Base-by-base conservation (phyloP, 768 basidiomycete species). In the Naganishia friedmannii region DNA sequence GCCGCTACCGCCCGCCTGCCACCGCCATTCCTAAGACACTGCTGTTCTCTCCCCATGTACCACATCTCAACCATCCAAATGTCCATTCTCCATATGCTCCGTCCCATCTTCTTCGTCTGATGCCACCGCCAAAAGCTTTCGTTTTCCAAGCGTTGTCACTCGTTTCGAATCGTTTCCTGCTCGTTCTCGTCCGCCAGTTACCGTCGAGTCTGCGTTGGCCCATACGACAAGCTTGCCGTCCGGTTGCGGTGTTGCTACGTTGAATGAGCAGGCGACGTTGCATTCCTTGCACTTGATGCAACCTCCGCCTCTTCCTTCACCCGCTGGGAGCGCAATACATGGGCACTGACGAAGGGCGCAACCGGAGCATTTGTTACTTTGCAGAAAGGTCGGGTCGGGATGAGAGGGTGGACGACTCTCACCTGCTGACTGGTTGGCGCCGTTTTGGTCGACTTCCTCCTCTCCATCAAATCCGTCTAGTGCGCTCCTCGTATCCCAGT, bases 211-310 rank as follows among this genome's bases (percentile, higher is more conserved):
- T 29, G 60, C 60, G 39, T 63, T 42, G 60, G 60, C 60, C 60
- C 60, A 63, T 39, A 63, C 60, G 29, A 63, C 37, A 8, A 26
- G 39, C 26, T 63, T 45, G 21, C 60, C 60, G 39, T 63, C 60
- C 23, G 60, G 37, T 45, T 63, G 23, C 6, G 60, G 60, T 28
- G 60, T 63, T 13, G 60, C 60, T 39, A 46, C 60, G 17, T 34
- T 34, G 39, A 63, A 63, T 1, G 60, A 63, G 28, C 60, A 63
- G 1, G 39, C 42, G n/a, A 63, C 60, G 60, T 63, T 63, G 39
- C 60, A 63, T 63, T 63, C 60, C 60, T 63, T 39, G 39, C 60
- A 63, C 32, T 63, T 63, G n/a, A 63, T 42, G 60, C 60, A 63
- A 7, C 60, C 60, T n/a, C 60, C 60, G 26, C 60, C 60, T 42